phyloP scores from a whole-genome alignment of 768 basidiomycete genomes.

The Strobilomyces dryophilus region DNA sequence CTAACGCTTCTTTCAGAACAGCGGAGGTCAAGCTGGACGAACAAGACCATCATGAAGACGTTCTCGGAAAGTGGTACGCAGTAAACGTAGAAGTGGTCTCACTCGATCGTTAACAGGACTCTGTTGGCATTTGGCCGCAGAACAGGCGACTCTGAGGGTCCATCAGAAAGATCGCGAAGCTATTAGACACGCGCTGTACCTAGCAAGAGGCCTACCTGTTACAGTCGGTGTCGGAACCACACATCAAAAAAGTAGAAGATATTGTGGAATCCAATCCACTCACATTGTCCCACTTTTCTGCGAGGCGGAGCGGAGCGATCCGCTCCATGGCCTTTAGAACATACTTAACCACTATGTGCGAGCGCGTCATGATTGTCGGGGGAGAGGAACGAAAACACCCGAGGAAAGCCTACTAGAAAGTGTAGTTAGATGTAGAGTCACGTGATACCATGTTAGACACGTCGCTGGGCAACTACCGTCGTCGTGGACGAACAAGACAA shows the following conservation, averaged over 20 bases:
- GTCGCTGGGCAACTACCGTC: conserved; percentile 3
- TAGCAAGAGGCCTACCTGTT: conserved; percentile 68
- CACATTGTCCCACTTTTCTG: conserved; percentile 95
- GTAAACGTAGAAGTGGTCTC: conserved; percentile 16
- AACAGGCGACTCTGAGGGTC: conserved; percentile 48
- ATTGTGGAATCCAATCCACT: conserved; percentile 33
- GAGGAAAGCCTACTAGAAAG: too few species aligned
- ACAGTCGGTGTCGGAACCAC: not conserved
- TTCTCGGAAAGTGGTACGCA: conserved; percentile 1
- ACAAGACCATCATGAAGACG: conserved; percentile 19
- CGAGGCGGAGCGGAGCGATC: conserved; percentile 80
- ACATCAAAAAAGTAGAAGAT: conserved; percentile 1
- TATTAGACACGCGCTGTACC: conserved; percentile 39
- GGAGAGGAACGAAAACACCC: too few species aligned
- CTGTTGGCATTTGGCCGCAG: conserved; percentile 41
- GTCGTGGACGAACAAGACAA: not conserved
- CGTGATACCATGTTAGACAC: conserved; percentile 14
- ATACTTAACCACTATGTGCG: conserved; percentile 33
- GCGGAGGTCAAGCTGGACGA: conserved; percentile 61
- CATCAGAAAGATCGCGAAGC: conserved; percentile 5
- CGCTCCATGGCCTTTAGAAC: conserved; percentile 71
- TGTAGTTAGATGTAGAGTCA: too few species aligned
- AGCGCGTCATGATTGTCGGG: conserved; percentile 6
- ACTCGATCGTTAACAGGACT: conserved; percentile 74
- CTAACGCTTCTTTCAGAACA: conserved; percentile 66